These are phyloP conservation scores for Saccharomycopsis lassenensis DNA, from an alignment of 805 yeast species.

Conservation along the genomic window DNA sequence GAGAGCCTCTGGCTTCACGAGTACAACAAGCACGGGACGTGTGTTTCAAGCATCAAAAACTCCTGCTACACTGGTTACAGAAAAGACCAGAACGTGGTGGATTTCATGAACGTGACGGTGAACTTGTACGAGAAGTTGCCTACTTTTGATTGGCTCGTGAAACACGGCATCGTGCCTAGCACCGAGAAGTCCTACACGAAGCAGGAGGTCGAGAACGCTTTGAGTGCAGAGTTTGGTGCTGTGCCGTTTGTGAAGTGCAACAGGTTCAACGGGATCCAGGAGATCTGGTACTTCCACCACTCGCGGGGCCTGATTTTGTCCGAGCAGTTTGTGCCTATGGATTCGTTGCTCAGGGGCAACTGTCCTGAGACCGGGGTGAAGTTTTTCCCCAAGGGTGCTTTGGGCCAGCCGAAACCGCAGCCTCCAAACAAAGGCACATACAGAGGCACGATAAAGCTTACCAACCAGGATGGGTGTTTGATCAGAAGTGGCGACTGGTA, in stretches of 20 bases:
- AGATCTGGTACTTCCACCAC: conserved; percentile 72
- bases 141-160: conserved; percentile 54
- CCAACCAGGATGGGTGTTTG: conserved; percentile 57
- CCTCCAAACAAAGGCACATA: conserved; percentile 25
- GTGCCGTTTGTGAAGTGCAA: conserved; percentile 55
- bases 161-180: conserved; percentile 67
- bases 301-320: conserved; percentile 60
- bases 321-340: conserved; percentile 56
- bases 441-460: conserved; percentile 39
- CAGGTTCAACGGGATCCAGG: conserved; percentile 32
- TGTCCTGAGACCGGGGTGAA: conserved; percentile 35
- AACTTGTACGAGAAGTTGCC: conserved; percentile 48
- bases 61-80: conserved; percentile 41
- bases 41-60: conserved; percentile 70
- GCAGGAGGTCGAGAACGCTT: conserved; percentile 40
- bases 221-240: conserved; percentile 38
- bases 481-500: conserved; percentile 86
- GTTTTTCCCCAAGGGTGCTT: conserved; percentile 55
- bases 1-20: conserved; percentile 80
- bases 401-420: conserved; percentile 14
- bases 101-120: conserved; percentile 55
- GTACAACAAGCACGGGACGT: conserved; percentile 89
- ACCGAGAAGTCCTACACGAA: conserved; percentile 43
- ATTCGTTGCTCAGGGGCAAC: conserved; percentile 21
- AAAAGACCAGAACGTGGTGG: conserved; percentile 44